Percentiles rank a stretch among this genome's conserved stretches.
Conservation (phyloP, 176 grass and related monocot species). For the Oryza officinalis region DNA sequence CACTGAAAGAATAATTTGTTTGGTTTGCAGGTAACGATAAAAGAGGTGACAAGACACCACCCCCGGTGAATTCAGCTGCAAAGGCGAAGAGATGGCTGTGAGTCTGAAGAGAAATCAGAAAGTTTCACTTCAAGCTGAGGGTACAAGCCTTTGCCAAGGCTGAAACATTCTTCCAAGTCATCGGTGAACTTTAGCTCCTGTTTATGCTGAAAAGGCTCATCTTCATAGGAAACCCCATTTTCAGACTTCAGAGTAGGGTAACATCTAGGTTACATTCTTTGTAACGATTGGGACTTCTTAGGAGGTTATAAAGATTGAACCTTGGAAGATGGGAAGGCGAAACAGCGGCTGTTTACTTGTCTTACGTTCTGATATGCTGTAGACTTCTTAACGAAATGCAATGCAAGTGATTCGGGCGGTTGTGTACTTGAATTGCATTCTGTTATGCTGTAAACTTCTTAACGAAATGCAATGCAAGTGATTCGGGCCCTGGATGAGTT, state of each 20-base stretch:
- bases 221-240: conserved; percentile 1
- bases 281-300: conserved; percentile 19
- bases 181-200: conserved; percentile 5
- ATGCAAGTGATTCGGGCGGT: not conserved
- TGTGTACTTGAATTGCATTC: no score
- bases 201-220: not conserved
- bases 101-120: conserved; percentile 31
- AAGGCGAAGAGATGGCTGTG: conserved; percentile 51
- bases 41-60: conserved; percentile 47
- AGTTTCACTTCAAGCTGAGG: conserved; percentile 20
- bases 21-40: conserved; percentile 38
- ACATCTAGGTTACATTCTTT: conserved; percentile 42
- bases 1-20: conserved; percentile 21
- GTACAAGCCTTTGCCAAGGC: not conserved
- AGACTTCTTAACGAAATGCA: not conserved
- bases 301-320: conserved; percentile 2
- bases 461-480: no score
- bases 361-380: not conserved
- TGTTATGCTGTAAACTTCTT: no score
- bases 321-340: not conserved
- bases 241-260: not conserved
- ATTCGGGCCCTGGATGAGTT: not conserved
- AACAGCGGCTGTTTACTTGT: not conserved
- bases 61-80: conserved; percentile 33
- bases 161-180: not conserved